These are phyloP conservation scores for Anastatica hierochuntica DNA, from an alignment of 345 rosid genomes.

Conservation along the genomic window DNA sequence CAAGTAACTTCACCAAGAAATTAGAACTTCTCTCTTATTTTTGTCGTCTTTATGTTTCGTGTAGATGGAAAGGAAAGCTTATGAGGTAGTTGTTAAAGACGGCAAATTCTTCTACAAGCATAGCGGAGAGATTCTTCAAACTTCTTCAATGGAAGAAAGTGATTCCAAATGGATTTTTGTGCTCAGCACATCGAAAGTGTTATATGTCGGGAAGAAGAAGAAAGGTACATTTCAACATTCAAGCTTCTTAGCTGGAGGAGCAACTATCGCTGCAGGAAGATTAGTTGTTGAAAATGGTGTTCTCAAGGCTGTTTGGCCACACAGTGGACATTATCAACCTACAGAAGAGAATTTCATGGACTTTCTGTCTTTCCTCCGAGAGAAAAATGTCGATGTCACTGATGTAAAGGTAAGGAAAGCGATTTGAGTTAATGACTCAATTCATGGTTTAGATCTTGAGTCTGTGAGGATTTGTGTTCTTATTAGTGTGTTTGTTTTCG, in stretches of 20 bases:
- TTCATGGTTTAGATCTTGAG: too few species aligned
- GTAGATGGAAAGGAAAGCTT: conserved; percentile 59
- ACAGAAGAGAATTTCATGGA: conserved; percentile 55
- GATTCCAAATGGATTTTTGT: conserved; percentile 54
- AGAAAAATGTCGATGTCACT: conserved; percentile 45
- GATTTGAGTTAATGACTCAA: too few species aligned
- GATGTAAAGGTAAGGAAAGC: conserved; percentile 44
- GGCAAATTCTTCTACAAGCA: conserved; percentile 47
- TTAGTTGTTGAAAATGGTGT: conserved; percentile 40
- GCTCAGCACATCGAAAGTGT: conserved; percentile 49
- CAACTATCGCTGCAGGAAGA: conserved; percentile 61
- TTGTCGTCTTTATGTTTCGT: conserved; percentile 2
- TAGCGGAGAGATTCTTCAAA: conserved; percentile 17
- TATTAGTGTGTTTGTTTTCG: too few species aligned
- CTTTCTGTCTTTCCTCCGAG: conserved; percentile 44
- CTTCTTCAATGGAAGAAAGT: conserved; percentile 33
- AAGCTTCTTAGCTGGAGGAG: conserved; percentile 62
- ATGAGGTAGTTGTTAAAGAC: conserved; percentile 47
- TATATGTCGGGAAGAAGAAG: conserved; percentile 57
- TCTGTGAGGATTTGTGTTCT: too few species aligned
- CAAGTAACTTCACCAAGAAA: background rate
- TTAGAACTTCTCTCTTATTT: background rate
- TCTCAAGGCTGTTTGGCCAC: conserved; percentile 53
- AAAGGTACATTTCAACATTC: conserved; percentile 57
- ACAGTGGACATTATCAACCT: conserved; percentile 67